These are phyloP conservation scores for Penicillium sp. DNA, from an alignment of 2,329 filamentous ascomycete species.

Conservation along the genomic window DNA sequence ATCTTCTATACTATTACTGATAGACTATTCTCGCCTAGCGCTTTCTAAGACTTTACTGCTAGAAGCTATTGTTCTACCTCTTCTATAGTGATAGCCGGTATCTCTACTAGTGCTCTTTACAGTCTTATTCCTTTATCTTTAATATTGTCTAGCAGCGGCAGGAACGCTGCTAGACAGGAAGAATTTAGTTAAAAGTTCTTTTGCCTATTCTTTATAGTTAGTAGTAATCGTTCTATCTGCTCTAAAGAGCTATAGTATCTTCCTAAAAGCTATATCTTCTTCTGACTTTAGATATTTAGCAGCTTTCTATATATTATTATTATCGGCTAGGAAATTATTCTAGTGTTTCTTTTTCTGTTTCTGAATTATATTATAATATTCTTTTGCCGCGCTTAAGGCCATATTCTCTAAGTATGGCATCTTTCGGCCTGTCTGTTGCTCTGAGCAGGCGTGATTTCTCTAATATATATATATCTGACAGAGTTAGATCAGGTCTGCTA, in stretches of 20 bases:
- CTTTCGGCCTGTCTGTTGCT: constrained; percentile 16
- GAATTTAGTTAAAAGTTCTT: constrained; percentile 21
- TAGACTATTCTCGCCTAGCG: constrained; percentile 15
- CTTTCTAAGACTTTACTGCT: constrained; percentile 17
- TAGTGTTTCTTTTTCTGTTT: constrained; percentile 32
- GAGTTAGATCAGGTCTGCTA: constrained; percentile 23
- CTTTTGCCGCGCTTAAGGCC: constrained; percentile 16
- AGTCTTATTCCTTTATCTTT: constrained; percentile 18
- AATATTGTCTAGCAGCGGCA: constrained; percentile 16
- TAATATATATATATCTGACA: constrained; percentile 20
- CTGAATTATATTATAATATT: constrained; percentile 13
- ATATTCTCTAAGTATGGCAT: constrained; percentile 31
- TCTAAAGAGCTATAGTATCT: constrained; percentile 19
- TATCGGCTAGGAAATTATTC: constrained; percentile 29
- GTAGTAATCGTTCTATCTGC: constrained; percentile 16
- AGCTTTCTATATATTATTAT: constrained; percentile 32
- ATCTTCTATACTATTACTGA: constrained; percentile 27
- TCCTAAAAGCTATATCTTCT: constrained; percentile 19
- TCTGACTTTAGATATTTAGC: constrained; percentile 28
- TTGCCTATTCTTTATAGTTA: constrained; percentile 17
- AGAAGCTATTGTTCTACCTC: constrained; percentile 20
- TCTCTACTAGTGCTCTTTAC: constrained; percentile 18
- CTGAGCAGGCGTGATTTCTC: constrained; percentile 17
- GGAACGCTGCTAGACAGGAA: no score
- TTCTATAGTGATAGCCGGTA: constrained; percentile 25